Conservation (phyloP, 805 yeast species). For the Candida alai region DNA sequence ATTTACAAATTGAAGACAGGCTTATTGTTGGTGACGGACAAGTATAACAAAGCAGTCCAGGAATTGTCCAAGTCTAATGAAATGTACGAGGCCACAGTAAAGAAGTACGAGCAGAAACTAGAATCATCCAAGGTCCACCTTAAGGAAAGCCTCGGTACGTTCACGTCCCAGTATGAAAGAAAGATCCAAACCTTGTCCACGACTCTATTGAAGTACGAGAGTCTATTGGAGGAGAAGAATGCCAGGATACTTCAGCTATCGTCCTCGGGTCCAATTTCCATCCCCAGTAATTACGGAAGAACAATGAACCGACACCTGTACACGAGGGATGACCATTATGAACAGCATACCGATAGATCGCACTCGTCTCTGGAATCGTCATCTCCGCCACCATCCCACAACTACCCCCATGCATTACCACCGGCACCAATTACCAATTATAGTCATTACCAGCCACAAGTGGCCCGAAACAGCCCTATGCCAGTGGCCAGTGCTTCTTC, state of each 20-base stretch:
- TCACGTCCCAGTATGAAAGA: conserved; percentile 27
- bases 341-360: conserved; percentile 10
- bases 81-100: conserved; percentile 14
- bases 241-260: conserved; percentile 30
- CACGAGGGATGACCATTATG: conserved; percentile 1
- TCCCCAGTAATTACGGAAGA: conserved; percentile 17
- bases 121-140: conserved; percentile 23
- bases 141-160: conserved; percentile 20
- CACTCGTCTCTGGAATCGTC: conserved; percentile 6
- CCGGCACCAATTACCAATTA: conserved; percentile 9
- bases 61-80: conserved; percentile 16
- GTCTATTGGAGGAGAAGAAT: conserved; percentile 35
- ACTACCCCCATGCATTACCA: conserved; percentile 2
- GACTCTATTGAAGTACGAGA: conserved; percentile 30
- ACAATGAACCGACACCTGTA: background rate
- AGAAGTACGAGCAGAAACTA: conserved; percentile 21
- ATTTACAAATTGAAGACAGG: conserved; percentile 14
- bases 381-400: conserved; percentile 4
- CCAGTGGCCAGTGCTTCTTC: conserved; percentile 3
- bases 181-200: conserved; percentile 31
- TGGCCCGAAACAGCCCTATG: background rate
- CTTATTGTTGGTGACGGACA: conserved; percentile 16
- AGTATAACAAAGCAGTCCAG: conserved; percentile 14
- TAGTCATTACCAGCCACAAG: conserved; percentile 6
- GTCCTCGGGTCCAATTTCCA: conserved; percentile 36